Percentiles rank a stretch among this genome's conserved stretches.
Evolutionary conservation across 2,329 filamentous ascomycete genomes (phyloP).

Genomic region (Davidsoniella neocaledoniae): DNA sequence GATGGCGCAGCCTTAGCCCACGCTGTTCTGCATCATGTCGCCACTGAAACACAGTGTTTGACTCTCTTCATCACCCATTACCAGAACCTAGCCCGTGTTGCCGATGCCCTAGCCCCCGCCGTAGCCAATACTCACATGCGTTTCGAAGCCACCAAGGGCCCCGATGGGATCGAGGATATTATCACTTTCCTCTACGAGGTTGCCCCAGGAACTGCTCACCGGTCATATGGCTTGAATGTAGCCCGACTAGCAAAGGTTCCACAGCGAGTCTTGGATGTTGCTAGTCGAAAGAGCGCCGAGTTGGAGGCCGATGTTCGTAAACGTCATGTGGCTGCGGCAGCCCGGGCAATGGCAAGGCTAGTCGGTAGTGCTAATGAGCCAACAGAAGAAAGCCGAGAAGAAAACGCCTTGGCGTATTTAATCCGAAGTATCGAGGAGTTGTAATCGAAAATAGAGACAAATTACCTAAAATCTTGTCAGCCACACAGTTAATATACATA

Average conservation of each 20-base stretch:
- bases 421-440: slow-evolving; percentile 42
- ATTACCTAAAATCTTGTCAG: too few species aligned
- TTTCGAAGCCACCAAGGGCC: slow-evolving; percentile 39
- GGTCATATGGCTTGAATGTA: slow-evolving; percentile 89
- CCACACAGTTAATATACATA: neutral
- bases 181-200: slow-evolving; percentile 94
- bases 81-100: slow-evolving; percentile 61
- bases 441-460: slow-evolving; percentile 18
- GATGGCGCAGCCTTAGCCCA: slow-evolving; percentile 94
- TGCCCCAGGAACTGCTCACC: slow-evolving; percentile 75
- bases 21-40: slow-evolving; percentile 72
- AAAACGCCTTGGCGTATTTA: slow-evolving; percentile 34
- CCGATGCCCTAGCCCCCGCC: slow-evolving; percentile 43
- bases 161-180: slow-evolving; percentile 45
- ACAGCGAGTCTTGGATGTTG: slow-evolving; percentile 57
- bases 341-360: slow-evolving; percentile 22
- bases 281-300: slow-evolving; percentile 60
- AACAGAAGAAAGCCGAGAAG: neutral
- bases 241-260: slow-evolving; percentile 74
- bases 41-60: slow-evolving; percentile 55
- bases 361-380: slow-evolving; percentile 16
- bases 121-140: slow-evolving; percentile 91
- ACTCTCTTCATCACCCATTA: slow-evolving; percentile 98
- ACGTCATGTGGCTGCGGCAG: slow-evolving; percentile 32
- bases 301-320: slow-evolving; percentile 57